phyloP scores from a whole-genome alignment of 768 basidiomycete genomes.

The Rhizopogon vulgaris region DNA sequence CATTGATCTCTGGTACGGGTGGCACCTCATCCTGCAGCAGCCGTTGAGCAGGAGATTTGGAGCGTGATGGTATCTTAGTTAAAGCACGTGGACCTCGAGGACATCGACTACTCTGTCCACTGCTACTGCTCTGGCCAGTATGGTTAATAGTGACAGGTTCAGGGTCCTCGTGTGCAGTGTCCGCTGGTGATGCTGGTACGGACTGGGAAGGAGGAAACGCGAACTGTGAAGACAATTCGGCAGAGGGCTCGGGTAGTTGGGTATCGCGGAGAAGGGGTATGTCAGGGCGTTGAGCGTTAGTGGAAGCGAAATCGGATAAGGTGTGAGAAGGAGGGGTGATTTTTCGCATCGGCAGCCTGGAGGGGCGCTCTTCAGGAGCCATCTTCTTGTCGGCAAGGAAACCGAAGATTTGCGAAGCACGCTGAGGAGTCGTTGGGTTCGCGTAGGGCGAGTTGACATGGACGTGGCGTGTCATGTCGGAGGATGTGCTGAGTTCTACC shows the following conservation, averaged over 20 bases:
- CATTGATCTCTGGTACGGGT: constrained; percentile 1
- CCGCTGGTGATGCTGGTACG: constrained; percentile 8
- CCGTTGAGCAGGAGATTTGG: constrained; percentile 16
- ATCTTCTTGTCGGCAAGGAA: constrained; percentile 54
- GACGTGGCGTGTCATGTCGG: constrained; percentile 29
- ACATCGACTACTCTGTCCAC: constrained; percentile 28
- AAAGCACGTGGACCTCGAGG: constrained; percentile 39
- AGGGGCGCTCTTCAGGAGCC: constrained; percentile 29
- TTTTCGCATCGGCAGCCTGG: constrained; percentile 25
- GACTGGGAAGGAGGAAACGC: neutral
- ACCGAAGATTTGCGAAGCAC: constrained; percentile 71
- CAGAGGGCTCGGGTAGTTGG: constrained; percentile 12
- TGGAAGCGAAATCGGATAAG: constrained; percentile 20
- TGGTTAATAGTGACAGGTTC: constrained; percentile 4
- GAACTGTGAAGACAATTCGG: constrained; percentile 4
- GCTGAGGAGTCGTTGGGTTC: constrained; percentile 49
- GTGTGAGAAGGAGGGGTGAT: constrained; percentile 22
- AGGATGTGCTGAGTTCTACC: constrained; percentile 58
- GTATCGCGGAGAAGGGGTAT: constrained; percentile 17
- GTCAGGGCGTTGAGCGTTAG: neutral
- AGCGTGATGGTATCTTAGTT: constrained; percentile 26
- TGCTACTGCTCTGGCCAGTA: constrained; percentile 24
- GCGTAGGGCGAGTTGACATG: constrained; percentile 25
- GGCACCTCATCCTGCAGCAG: constrained; percentile 4
- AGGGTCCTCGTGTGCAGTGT: constrained; percentile 1